phyloP scores from a whole-genome alignment of 257 asterid species.

The Penstemon eatonii region DNA sequence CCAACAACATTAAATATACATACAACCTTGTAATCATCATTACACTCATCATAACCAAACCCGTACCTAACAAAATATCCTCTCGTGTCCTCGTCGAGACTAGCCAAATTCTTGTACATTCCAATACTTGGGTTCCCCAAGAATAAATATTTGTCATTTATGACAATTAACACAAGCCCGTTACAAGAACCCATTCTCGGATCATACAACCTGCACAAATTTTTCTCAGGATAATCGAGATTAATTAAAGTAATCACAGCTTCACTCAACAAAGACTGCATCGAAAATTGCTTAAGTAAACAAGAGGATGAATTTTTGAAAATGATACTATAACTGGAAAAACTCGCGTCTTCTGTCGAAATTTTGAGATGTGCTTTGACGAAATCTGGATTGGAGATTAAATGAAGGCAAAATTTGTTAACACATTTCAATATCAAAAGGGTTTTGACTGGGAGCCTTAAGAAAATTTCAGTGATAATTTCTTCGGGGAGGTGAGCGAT shows the following conservation, averaged over 20 bases:
- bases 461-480: neutral
- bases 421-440: neutral
- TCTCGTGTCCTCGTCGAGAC: neutral
- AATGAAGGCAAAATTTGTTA: neutral
- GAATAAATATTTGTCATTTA: neutral
- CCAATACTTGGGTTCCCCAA: neutral
- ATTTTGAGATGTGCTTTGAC: neutral
- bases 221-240: too few species aligned
- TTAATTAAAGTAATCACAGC: too few species aligned
- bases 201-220: neutral
- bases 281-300: neutral
- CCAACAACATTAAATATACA: neutral
- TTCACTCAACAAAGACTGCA: neutral
- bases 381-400: neutral
- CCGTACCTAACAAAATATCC: neutral
- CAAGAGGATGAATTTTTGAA: neutral
- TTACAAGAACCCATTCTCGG: neutral
- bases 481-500: neutral
- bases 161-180: neutral
- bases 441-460: neutral
- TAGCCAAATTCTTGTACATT: neutral
- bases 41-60: neutral
- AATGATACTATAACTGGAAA: neutral
- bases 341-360: neutral
- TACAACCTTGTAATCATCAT: slow-evolving; percentile 17